A percentile compares a stretch with the other conserved stretches of the same genome.
Conservation (phyloP, 805 yeast species). For the Yamadazyma sp. region DNA sequence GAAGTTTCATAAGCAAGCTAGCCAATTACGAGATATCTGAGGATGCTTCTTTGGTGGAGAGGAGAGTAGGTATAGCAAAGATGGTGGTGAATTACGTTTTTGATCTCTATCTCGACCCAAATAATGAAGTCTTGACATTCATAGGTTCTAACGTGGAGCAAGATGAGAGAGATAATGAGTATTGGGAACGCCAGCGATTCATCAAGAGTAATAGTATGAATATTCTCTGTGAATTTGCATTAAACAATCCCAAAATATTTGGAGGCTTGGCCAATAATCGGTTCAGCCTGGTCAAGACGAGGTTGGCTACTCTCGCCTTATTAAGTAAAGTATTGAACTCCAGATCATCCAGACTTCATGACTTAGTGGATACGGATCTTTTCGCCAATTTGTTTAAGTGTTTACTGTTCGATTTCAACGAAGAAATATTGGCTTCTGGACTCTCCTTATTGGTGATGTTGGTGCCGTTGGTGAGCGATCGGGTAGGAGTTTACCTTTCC, state of each 20-base stretch:
- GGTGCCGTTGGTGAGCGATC: slow-evolving; percentile 44
- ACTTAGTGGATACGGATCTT: slow-evolving; percentile 34
- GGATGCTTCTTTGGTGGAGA: slow-evolving; percentile 22
- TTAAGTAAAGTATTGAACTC: slow-evolving; percentile 33
- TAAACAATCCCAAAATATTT: slow-evolving; percentile 34
- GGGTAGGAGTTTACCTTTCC: slow-evolving; percentile 33
- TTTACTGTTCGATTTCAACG: slow-evolving; percentile 41
- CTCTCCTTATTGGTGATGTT: slow-evolving; percentile 31
- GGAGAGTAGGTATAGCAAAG: slow-evolving; percentile 22
- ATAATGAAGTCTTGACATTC: slow-evolving; percentile 4
- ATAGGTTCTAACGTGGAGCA: slow-evolving; percentile 11
- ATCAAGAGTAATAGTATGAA: slow-evolving; percentile 43
- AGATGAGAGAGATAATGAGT: slow-evolving; percentile 23
- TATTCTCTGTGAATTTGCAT: slow-evolving; percentile 44
- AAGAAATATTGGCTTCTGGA: slow-evolving; percentile 38
- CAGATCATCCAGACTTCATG: slow-evolving; percentile 24
- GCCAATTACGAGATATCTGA: slow-evolving; percentile 17
- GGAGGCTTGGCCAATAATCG: slow-evolving; percentile 36
- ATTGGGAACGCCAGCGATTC: slow-evolving; percentile 51
- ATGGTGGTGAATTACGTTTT: slow-evolving; percentile 26
- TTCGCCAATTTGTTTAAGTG: slow-evolving; percentile 39
- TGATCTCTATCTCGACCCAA: slow-evolving; percentile 24
- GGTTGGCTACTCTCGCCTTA: slow-evolving; percentile 41
- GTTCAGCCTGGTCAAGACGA: slow-evolving; percentile 29
- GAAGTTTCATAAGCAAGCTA: slow-evolving; percentile 26